Evolutionary conservation across 371 early-diverging fungal species (phyloP).

Genomic region (Syncephalastrum contaminatum): DNA sequence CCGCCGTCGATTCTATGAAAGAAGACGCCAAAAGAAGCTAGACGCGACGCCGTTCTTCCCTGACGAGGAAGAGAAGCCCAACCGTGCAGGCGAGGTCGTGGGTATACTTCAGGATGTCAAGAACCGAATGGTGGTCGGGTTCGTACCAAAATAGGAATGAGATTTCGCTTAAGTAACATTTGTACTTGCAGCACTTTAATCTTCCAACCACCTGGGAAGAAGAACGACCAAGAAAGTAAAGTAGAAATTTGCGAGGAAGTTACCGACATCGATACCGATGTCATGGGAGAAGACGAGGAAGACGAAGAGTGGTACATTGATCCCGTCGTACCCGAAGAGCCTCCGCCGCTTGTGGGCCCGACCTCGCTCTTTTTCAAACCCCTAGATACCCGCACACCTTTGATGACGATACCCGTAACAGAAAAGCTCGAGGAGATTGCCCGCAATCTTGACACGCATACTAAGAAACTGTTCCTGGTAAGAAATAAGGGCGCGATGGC

Average conservation of each 20-base stretch:
- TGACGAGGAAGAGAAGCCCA: slow-evolving; percentile 33
- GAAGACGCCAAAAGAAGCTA: slow-evolving; percentile 10
- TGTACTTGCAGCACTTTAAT: too few relatives aligned
- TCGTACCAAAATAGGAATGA: too few relatives aligned
- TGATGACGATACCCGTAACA: slow-evolving; percentile 50
- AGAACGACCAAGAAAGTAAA: not conserved
- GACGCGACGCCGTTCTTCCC: too few relatives aligned
- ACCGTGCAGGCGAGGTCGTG: slow-evolving; percentile 52
- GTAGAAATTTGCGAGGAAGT: not conserved
- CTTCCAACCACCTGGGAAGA: too few relatives aligned
- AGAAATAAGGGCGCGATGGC: too few relatives aligned
- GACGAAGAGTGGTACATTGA: not conserved
- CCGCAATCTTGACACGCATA: too few relatives aligned
- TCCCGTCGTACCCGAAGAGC: not conserved
- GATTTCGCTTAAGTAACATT: too few relatives aligned
- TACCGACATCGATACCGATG: not conserved
- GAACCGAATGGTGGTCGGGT: too few relatives aligned
- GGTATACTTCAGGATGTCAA: slow-evolving; percentile 47
- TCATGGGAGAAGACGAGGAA: not conserved
- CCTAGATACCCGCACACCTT: slow-evolving; percentile 55
- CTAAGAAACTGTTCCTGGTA: too few relatives aligned
- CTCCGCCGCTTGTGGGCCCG: too few relatives aligned
- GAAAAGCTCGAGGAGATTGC: slow-evolving; percentile 35
- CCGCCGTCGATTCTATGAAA: not conserved
- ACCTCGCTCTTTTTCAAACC: slow-evolving; percentile 58